These are phyloP conservation scores for Agrocybe praecox DNA, from an alignment of 768 basidiomycete genomes.

Conservation along the genomic window DNA sequence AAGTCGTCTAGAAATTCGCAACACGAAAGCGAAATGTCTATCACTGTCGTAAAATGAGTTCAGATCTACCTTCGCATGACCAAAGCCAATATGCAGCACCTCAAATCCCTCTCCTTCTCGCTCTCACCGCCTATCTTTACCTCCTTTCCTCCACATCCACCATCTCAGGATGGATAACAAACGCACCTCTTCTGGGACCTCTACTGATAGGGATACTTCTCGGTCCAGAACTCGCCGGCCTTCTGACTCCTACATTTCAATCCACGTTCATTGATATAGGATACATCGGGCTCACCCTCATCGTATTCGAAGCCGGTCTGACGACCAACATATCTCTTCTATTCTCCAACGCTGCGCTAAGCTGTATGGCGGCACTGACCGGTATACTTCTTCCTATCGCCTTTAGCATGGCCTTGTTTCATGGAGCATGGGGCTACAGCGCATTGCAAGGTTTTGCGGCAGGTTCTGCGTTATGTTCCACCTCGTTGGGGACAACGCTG, in stretches of 20 bases:
- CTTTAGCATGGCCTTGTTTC: constrained; percentile 50
- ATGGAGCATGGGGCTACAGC: constrained; percentile 44
- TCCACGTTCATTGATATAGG: constrained; percentile 45
- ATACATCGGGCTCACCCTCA: constrained; percentile 47
- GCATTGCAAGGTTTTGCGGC: constrained; percentile 57
- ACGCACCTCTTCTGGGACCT: constrained; percentile 31
- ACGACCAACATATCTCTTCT: constrained; percentile 45
- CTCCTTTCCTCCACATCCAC: constrained; percentile 50
- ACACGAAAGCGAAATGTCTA: too few relatives aligned
- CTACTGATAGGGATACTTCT: constrained; percentile 32
- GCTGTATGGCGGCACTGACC: constrained; percentile 48
- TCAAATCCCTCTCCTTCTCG: constrained; percentile 39
- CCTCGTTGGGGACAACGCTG: constrained; percentile 71
- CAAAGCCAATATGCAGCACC: constrained; percentile 30
- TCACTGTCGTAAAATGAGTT: neutral
- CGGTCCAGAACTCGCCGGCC: constrained; percentile 55
- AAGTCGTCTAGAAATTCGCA: too few relatives aligned
- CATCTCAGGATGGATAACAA: constrained; percentile 38
- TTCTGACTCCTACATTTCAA: constrained; percentile 43
- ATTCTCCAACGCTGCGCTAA: constrained; percentile 47
- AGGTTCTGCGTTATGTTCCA: constrained; percentile 63
- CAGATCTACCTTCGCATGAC: constrained; percentile 1
- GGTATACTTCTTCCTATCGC: constrained; percentile 55
- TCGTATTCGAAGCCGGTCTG: constrained; percentile 64
- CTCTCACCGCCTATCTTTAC: constrained; percentile 55